Evolutionary conservation across 768 basidiomycete genomes (phyloP).

Genomic region (Antrodiella citrinella): DNA sequence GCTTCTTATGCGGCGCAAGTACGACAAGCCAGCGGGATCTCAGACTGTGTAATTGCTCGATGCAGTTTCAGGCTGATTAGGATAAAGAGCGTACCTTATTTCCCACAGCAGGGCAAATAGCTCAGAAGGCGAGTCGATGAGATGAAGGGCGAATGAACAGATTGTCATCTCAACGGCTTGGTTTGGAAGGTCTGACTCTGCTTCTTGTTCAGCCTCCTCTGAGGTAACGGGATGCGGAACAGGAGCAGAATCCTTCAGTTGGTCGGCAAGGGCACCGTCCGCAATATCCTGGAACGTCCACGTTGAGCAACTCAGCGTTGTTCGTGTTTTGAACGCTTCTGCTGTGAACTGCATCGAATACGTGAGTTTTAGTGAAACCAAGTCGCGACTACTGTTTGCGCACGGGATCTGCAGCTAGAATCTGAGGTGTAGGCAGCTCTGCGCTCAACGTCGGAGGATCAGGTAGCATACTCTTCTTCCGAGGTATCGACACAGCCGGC

Average conservation of each 20-base stretch:
- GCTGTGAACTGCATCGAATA: conserved; percentile 43
- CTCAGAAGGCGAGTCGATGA: conserved; percentile 51
- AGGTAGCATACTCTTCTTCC: conserved; percentile 14
- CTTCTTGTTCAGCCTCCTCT: conserved; percentile 9
- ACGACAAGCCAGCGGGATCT: conserved; percentile 60
- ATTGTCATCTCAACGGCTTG: conserved; percentile 48
- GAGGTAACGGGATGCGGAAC: background rate
- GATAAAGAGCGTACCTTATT: conserved; percentile 24
- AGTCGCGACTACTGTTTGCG: conserved; percentile 19
- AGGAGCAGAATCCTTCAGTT: background rate
- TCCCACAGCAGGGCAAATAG: conserved; percentile 60
- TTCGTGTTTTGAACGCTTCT: conserved; percentile 48
- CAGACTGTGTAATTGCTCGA: conserved; percentile 25
- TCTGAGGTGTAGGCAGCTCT: conserved; percentile 20
- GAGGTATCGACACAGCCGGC: conserved; percentile 4
- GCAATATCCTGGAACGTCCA: conserved; percentile 60
- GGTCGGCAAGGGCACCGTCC: conserved; percentile 40
- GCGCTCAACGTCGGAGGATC: conserved; percentile 29
- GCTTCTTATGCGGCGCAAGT: conserved; percentile 70
- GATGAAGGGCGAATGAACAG: conserved; percentile 71
- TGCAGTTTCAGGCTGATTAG: no score
- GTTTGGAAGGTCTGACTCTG: conserved; percentile 5
- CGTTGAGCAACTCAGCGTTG: conserved; percentile 43
- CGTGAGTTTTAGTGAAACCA: background rate
- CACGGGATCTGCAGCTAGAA: conserved; percentile 47